Conservation (phyloP, 108 stramenopile genomes). For the Hondaea fermentalgiana region DNA sequence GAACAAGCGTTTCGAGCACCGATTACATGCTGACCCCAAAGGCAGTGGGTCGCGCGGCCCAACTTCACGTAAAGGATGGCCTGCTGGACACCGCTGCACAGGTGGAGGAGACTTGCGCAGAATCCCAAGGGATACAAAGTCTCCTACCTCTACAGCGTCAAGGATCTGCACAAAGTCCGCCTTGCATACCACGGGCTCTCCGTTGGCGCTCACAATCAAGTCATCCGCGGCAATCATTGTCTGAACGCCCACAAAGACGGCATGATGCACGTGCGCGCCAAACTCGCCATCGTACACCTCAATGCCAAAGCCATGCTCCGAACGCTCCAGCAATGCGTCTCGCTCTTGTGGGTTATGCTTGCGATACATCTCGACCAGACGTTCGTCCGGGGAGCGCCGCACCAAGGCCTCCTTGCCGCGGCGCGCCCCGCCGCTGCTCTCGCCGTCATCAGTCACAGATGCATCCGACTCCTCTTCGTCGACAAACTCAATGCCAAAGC, state of each 20-base stretch:
- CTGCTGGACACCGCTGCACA: not conserved
- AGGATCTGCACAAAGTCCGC: not conserved
- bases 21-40: not conserved
- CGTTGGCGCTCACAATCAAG: not conserved
- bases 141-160: not conserved
- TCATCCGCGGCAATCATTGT: conserved; percentile 16
- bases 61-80: not conserved
- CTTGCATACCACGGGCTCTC: not conserved
- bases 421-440: not conserved
- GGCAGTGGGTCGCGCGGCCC: conserved; percentile 2
- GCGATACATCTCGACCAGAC: not conserved
- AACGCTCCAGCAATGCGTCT: not conserved
- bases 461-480: not conserved
- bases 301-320: not conserved
- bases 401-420: not conserved
- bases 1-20: not conserved
- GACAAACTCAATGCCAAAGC: not conserved
- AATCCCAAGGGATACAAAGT: not conserved
- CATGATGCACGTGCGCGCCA: not conserved
- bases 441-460: not conserved
- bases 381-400: not conserved
- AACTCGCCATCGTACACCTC: not conserved
- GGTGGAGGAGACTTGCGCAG: not conserved
- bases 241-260: not conserved
- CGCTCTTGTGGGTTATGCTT: conserved; percentile 7